Conservation (phyloP, 2,329 filamentous ascomycete species). For the Fusarium continuum region DNA sequence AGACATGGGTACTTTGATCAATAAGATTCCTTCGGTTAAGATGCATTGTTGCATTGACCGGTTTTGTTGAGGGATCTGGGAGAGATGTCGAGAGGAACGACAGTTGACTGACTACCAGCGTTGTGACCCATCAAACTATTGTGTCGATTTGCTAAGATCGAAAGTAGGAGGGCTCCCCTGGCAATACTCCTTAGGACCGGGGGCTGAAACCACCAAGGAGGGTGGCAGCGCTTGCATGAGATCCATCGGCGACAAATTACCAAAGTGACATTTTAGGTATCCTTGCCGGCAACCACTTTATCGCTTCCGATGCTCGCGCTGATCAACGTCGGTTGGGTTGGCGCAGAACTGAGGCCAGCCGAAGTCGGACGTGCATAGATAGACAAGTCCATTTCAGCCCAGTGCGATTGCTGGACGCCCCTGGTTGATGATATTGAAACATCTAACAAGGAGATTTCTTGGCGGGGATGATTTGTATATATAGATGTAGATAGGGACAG, state of each 20-base stretch:
- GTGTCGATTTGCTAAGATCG: conserved; percentile 41
- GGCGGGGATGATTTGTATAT: background rate
- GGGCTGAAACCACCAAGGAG: conserved; percentile 13
- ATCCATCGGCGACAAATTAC: conserved; percentile 34
- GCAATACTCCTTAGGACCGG: background rate
- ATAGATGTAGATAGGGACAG: too few species aligned
- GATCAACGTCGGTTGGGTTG: conserved; percentile 30
- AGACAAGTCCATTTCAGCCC: background rate
- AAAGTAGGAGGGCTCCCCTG: conserved; percentile 21
- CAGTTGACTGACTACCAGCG: conserved; percentile 1
- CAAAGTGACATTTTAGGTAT: conserved; percentile 32
- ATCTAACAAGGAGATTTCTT: background rate
- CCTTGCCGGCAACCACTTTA: conserved; percentile 31
- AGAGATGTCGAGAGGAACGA: conserved; percentile 6
- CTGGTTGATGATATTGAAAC: background rate
- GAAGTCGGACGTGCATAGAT: conserved; percentile 15
- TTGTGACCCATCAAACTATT: conserved; percentile 19
- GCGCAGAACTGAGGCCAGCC: conserved; percentile 30
- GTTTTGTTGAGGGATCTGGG: conserved; percentile 15
- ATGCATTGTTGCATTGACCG: conserved; percentile 1
- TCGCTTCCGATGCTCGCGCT: conserved; percentile 37
- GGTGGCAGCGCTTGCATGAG: conserved; percentile 35
- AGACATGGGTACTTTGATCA: background rate
- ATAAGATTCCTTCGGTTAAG: background rate
- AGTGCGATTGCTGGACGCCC: background rate